These are phyloP conservation scores for Zostera marina DNA, from an alignment of 116 monocot species.

Conservation along the genomic window DNA sequence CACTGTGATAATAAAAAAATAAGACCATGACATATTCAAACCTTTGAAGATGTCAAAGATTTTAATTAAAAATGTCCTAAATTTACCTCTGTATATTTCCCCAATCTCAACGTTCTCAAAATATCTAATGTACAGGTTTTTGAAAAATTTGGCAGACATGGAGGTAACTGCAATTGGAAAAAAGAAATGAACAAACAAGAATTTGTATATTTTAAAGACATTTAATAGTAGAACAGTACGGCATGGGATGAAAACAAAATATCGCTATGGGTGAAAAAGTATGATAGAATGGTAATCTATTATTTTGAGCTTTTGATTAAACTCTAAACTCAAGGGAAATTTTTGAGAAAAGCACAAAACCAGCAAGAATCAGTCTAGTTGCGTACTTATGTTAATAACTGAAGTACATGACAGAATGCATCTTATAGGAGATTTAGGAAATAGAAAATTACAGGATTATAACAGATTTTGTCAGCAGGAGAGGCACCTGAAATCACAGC, in stretches of 20 bases:
- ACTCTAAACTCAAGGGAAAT: no score
- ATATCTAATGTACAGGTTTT: constrained; percentile 29
- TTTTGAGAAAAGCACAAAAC: neutral
- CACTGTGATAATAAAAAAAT: constrained; percentile 34
- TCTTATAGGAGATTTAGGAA: neutral
- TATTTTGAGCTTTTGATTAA: no score
- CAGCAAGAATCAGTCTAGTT: neutral
- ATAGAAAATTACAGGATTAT: constrained; percentile 60
- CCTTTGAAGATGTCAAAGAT: neutral
- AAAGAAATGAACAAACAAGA: neutral
- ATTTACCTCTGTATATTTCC: constrained; percentile 81
- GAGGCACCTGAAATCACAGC: constrained; percentile 79
- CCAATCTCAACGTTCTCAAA: constrained; percentile 43
- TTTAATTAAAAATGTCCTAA: neutral
- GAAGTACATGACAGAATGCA: neutral
- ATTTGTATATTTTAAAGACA: neutral
- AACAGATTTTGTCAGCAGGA: constrained; percentile 40
- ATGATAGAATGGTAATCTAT: no score
- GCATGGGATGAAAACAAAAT: neutral
- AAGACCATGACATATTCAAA: neutral
- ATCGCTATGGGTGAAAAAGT: neutral
- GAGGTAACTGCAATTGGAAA: constrained; percentile 42
- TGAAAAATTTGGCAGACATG: constrained; percentile 71
- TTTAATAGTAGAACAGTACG: neutral
- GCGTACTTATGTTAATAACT: constrained; percentile 1